Evolutionary conservation across 2,329 filamentous ascomycete species (phyloP).

Genomic region (Verticillium alfalfae): DNA sequence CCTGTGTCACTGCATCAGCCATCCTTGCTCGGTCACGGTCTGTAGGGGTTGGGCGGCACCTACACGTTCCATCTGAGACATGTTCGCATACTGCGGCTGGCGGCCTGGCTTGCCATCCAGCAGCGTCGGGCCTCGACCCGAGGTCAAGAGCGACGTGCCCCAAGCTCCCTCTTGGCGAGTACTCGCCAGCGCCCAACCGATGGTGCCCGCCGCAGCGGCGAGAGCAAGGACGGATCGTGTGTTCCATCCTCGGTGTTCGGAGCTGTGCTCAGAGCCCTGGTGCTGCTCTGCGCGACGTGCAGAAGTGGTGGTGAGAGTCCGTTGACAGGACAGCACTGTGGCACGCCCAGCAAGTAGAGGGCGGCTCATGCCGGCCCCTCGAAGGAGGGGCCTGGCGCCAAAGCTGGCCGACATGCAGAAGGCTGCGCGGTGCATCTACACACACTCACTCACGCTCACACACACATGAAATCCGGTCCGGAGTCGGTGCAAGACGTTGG

Average conservation of each 20-base stretch:
- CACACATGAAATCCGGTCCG: not conserved
- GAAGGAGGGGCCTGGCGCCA: not conserved
- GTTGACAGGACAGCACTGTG: not conserved
- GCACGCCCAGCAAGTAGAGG: not conserved
- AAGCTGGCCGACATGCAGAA: not conserved
- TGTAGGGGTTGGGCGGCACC: not conserved
- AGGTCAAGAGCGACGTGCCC: not conserved
- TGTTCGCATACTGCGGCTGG: not conserved
- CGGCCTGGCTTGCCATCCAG: not conserved
- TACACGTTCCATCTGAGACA: not conserved
- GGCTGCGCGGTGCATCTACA: not conserved
- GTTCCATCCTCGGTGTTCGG: not conserved
- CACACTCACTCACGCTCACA: not conserved
- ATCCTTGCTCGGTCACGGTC: too few relatives aligned
- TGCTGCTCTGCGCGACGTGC: not conserved
- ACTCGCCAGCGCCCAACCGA: not conserved
- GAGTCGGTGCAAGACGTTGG: not conserved
- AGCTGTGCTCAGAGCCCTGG: not conserved
- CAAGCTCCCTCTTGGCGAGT: not conserved
- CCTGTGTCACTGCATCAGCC: slow-evolving; percentile 28
- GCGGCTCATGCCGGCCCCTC: not conserved
- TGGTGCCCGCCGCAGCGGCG: not conserved
- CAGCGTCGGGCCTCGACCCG: not conserved
- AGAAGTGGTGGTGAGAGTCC: not conserved
- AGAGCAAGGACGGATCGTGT: not conserved